Percentiles rank a stretch among this genome's conserved stretches.
Conservation (phyloP, 495 filamentous ascomycete genomes). For the Neurospora intermedia region DNA sequence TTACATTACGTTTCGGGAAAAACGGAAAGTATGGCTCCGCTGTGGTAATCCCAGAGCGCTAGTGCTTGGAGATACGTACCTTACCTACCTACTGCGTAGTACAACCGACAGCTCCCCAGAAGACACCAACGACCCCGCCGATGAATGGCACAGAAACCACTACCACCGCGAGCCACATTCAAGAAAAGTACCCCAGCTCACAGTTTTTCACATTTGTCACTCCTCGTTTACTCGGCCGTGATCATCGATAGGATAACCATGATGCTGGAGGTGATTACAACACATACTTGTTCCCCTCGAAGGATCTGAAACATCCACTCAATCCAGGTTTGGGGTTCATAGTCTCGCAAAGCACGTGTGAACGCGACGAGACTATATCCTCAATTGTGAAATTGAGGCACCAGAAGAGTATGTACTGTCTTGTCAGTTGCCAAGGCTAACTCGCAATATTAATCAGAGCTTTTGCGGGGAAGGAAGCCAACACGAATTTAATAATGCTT, state of each 20-base stretch:
- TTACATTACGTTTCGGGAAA: conserved; percentile 2
- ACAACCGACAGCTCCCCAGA: neutral
- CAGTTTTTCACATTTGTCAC: neutral
- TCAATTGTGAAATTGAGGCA: neutral
- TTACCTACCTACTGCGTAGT: too few species aligned
- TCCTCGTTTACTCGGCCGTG: neutral
- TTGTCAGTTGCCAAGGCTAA: neutral
- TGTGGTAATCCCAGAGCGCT: conserved; percentile 2
- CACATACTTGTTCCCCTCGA: neutral
- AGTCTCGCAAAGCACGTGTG: neutral
- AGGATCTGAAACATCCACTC: neutral
- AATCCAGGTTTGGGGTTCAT: neutral
- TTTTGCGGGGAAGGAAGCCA: conserved; percentile 1
- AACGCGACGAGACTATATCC: neutral
- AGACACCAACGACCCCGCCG: neutral
- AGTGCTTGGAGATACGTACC: neutral
- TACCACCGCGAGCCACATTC: neutral
- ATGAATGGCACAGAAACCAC: neutral
- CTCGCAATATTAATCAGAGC: neutral
- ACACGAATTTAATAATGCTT: conserved; percentile 3
- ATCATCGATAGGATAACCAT: neutral
- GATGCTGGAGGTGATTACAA: neutral
- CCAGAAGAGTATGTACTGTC: neutral
- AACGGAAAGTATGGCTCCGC: conserved; percentile 1
- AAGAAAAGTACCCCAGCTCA: neutral